Percentiles rank a stretch among this genome's conserved stretches.
Conservation (phyloP, 1,284 basidiomycete genomes). For the Papiliotrema nemorosa region DNA sequence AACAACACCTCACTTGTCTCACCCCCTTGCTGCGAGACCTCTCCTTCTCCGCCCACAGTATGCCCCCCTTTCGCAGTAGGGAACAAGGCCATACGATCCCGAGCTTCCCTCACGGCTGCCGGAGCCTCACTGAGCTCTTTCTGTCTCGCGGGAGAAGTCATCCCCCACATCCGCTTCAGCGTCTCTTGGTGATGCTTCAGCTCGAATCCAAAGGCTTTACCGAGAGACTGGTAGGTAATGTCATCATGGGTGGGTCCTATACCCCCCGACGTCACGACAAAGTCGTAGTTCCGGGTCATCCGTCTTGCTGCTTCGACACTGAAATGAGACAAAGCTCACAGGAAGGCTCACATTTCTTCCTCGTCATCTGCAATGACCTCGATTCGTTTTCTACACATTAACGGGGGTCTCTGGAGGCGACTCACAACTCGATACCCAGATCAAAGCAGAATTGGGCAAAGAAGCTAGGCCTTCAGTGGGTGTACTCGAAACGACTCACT, state of each 20-base stretch:
- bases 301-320: slow-evolving; percentile 79
- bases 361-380: slow-evolving; percentile 91
- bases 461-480: slow-evolving; percentile 52
- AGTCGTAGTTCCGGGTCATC: slow-evolving; percentile 77
- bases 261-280: slow-evolving; percentile 75
- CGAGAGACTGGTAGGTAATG: slow-evolving; percentile 84
- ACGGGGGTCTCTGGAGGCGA: no score
- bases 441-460: slow-evolving; percentile 85
- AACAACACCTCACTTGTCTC: slow-evolving; percentile 67
- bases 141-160: slow-evolving; percentile 56
- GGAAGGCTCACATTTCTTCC: slow-evolving; percentile 67
- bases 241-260: slow-evolving; percentile 87
- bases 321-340: slow-evolving; percentile 6
- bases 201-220: slow-evolving; percentile 73
- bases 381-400: slow-evolving; percentile 59
- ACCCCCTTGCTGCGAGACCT: slow-evolving; percentile 31
- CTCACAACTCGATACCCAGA: slow-evolving; percentile 77
- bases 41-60: slow-evolving; percentile 8
- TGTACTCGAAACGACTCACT: slow-evolving; percentile 26
- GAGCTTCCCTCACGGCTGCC: slow-evolving; percentile 66
- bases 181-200: slow-evolving; percentile 78
- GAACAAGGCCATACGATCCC: slow-evolving; percentile 78
- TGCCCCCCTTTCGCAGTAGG: slow-evolving; percentile 52
- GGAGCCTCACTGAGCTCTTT: slow-evolving; percentile 60
- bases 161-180: slow-evolving; percentile 67